Evolutionary conservation across 1,284 basidiomycete species (phyloP).

Genomic region (Cryptococcus sp.): DNA sequence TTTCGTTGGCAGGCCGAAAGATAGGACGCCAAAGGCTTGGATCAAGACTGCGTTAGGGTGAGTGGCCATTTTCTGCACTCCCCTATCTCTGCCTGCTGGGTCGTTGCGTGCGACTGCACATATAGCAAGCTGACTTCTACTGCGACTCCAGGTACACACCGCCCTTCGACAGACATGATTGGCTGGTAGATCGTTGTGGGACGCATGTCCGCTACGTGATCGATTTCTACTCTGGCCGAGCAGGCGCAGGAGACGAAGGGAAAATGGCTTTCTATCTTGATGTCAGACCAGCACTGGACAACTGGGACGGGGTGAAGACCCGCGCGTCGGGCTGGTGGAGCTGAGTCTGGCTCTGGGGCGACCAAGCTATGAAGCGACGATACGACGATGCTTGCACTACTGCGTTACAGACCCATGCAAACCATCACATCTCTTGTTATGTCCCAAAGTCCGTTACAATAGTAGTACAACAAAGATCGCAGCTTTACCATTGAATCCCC

Average conservation of each 20-base stretch:
- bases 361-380: no score
- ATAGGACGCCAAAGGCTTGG: conserved; percentile 75
- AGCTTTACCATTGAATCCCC: background rate
- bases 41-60: conserved; percentile 83
- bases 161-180: conserved; percentile 97
- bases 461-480: conserved; percentile 1
- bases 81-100: background rate
- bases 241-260: conserved; percentile 35
- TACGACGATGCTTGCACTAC: no score
- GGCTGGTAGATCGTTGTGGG: conserved; percentile 92
- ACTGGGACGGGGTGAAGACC: conserved; percentile 84
- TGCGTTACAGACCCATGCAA: no score
- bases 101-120: background rate
- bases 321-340: conserved; percentile 48
- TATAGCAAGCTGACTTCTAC: background rate
- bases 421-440: background rate
- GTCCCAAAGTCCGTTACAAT: background rate
- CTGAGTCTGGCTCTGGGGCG: conserved; percentile 1
- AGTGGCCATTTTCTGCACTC: conserved; percentile 41
- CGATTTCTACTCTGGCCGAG: conserved; percentile 94
- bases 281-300: conserved; percentile 88
- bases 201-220: conserved; percentile 89
- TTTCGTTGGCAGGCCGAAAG: conserved; percentile 56
- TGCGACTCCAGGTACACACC: conserved; percentile 69
- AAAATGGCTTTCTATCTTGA: conserved; percentile 81